A percentile compares a stretch with the other conserved stretches of the same genome.
phyloP scores from a whole-genome alignment of 495 filamentous ascomycete genomes.

The Aspergillus taichungensis region DNA sequence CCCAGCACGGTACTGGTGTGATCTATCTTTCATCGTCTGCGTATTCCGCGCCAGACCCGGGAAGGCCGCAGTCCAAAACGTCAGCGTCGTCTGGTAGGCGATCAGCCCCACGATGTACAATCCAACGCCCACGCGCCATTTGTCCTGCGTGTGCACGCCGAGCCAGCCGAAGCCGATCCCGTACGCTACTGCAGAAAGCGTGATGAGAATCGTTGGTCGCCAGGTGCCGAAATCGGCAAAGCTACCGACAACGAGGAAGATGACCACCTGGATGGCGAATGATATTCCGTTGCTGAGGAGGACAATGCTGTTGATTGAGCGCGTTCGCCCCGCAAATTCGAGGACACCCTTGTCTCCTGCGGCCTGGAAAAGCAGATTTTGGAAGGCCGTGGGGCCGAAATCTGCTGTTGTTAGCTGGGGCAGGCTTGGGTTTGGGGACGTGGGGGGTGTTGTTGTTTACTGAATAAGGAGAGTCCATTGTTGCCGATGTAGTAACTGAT shows the following conservation, averaged over 20 bases:
- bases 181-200: constrained; percentile 47
- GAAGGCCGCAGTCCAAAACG: constrained; percentile 61
- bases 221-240: constrained; percentile 53
- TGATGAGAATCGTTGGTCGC: constrained; percentile 53
- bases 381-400: constrained; percentile 58
- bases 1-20: constrained; percentile 42
- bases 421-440: not conserved
- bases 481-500: constrained; percentile 56
- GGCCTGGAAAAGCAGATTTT: constrained; percentile 52
- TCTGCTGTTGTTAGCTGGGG: constrained; percentile 20
- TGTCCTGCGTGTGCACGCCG: constrained; percentile 45
- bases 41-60: constrained; percentile 54
- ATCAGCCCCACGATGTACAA: constrained; percentile 57
- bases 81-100: constrained; percentile 56
- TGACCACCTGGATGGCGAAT: constrained; percentile 52
- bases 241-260: constrained; percentile 52
- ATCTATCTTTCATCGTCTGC: constrained; percentile 40
- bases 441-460: constrained; percentile 18
- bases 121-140: constrained; percentile 49
- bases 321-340: constrained; percentile 38
- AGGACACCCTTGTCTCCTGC: constrained; percentile 41
- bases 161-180: constrained; percentile 57
- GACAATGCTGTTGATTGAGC: constrained; percentile 53
- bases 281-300: constrained; percentile 54
- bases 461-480: constrained; percentile 59